Base-by-base conservation (phyloP, 1,284 basidiomycete genomes). In the Leccinum laetum region DNA sequence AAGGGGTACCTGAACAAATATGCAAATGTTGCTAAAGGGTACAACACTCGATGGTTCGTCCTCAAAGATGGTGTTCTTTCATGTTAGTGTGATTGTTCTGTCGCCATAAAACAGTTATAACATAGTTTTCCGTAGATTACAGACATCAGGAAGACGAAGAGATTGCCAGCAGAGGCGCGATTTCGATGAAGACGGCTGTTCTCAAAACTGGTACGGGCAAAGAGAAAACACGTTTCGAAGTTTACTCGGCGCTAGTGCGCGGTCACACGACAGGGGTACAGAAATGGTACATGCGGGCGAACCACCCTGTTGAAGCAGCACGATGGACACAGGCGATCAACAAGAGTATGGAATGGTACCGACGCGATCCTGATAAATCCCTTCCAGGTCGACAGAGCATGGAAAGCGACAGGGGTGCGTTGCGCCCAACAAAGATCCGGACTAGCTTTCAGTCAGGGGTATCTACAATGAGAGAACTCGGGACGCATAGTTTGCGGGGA, bases 41-140 rank as follows among this genome's bases (percentile, higher is more conserved):
- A 96, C 79, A 92, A 91, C 70, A 93, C 93, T 0, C 84, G 97
- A 0, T 99, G 96, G 95, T 98, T 99, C 73, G 95, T 98, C 0
- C 84, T 99, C 46, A 89, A 93, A 71, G 88, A 93, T 67, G 97
- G 95, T 5, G 82, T 92, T 39, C 79, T 97, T 11, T 94, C n/a
- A 32, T 96, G 93, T 91, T 74, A 49, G 89, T 83, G 9, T 39
- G 58, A 56, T n/a, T 53, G 26, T 61, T 56, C 6, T 60, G 26
- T 60, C 18, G 4, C 29, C 4, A 59, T 49, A 64, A 32, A 53
- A 24, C 21, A 46, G 44, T 59, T 61, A 52, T 66, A n/a, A 69
- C 52, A 29, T 46, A 13, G 37, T 60, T 61, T 61, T 56, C 65
- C n/a, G n/a, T 26, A 93, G 91, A 97, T 75, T 97, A 95, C 75